A percentile compares a stretch with the other conserved stretches of the same genome.
Evolutionary conservation across 768 basidiomycete genomes (phyloP).

Genomic region (Dacryopinax primogenitus): DNA sequence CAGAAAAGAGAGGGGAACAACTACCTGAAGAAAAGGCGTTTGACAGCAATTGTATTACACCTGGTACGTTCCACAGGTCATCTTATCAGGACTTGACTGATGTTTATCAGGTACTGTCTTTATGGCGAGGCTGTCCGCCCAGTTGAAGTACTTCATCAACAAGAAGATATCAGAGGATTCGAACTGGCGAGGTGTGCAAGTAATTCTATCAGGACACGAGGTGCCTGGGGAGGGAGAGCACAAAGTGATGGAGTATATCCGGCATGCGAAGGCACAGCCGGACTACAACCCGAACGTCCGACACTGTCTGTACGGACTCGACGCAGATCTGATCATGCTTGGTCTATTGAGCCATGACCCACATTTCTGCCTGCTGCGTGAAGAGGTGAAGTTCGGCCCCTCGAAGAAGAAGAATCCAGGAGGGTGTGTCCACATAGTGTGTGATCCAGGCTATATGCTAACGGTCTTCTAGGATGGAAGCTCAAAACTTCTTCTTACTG

Average conservation of each 20-base stretch:
- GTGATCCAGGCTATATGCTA: background rate
- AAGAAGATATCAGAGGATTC: slow-evolving; percentile 98
- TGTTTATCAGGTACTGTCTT: slow-evolving; percentile 65
- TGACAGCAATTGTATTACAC: slow-evolving; percentile 97
- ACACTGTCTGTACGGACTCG: slow-evolving; percentile 95
- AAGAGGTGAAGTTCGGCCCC: slow-evolving; percentile 97
- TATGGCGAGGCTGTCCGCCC: slow-evolving; percentile 84
- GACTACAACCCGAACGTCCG: slow-evolving; percentile 93
- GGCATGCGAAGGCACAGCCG: slow-evolving; percentile 83
- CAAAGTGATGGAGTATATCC: slow-evolving; percentile 99
- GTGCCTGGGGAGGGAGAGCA: slow-evolving; percentile 99
- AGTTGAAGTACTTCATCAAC: slow-evolving; percentile 90
- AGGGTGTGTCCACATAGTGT: slow-evolving; percentile 28
- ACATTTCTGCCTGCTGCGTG: slow-evolving; percentile 91
- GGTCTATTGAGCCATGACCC: slow-evolving; percentile 95
- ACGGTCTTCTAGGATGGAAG: slow-evolving; percentile 40
- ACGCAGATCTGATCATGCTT: slow-evolving; percentile 97
- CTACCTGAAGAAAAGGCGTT: slow-evolving; percentile 90
- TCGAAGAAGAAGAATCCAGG: slow-evolving; percentile 52
- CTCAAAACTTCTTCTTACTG: slow-evolving; percentile 85
- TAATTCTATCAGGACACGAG: slow-evolving; percentile 92
- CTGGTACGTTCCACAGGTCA: slow-evolving; percentile 42
- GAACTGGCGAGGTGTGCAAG: slow-evolving; percentile 82
- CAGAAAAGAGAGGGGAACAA: slow-evolving; percentile 76
- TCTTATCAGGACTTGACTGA: background rate